These are phyloP conservation scores for Bathelium albidoporum DNA, from an alignment of 495 filamentous ascomycete species.

Conservation along the genomic window DNA sequence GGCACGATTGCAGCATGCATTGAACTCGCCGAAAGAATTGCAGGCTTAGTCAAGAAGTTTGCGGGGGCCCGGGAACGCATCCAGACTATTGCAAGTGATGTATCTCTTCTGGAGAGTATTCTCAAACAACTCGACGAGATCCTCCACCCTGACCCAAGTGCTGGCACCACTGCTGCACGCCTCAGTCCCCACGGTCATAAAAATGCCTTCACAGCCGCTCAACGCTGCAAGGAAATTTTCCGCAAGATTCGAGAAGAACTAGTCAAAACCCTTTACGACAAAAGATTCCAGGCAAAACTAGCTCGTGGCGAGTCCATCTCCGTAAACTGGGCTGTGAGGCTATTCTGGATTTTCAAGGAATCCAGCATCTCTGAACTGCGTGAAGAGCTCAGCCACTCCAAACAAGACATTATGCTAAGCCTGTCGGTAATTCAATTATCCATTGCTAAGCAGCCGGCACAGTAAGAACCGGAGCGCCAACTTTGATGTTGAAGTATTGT, in stretches of 20 bases:
- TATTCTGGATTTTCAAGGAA: background rate
- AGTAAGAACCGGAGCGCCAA: background rate
- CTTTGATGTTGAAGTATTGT: background rate
- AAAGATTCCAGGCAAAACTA: background rate
- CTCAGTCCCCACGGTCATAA: background rate
- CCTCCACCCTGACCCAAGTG: background rate
- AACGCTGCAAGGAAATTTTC: background rate
- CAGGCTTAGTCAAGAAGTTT: background rate
- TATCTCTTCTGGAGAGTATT: background rate
- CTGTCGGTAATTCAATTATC: background rate
- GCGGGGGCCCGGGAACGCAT: background rate
- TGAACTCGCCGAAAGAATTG: background rate
- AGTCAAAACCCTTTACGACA: background rate
- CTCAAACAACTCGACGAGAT: background rate
- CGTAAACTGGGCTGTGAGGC: background rate
- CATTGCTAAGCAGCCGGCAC: background rate
- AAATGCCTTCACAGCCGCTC: background rate
- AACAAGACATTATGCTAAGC: background rate
- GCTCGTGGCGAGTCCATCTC: background rate
- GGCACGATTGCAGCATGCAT: background rate
- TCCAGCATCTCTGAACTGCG: background rate
- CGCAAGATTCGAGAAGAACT: background rate
- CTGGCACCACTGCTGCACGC: background rate
- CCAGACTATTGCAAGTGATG: background rate
- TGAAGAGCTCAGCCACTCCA: background rate